Evolutionary conservation across 495 filamentous ascomycete genomes (phyloP), one percentile per base, ranked within the genome.

Genomic region (Penicillium arizonense): DNA sequence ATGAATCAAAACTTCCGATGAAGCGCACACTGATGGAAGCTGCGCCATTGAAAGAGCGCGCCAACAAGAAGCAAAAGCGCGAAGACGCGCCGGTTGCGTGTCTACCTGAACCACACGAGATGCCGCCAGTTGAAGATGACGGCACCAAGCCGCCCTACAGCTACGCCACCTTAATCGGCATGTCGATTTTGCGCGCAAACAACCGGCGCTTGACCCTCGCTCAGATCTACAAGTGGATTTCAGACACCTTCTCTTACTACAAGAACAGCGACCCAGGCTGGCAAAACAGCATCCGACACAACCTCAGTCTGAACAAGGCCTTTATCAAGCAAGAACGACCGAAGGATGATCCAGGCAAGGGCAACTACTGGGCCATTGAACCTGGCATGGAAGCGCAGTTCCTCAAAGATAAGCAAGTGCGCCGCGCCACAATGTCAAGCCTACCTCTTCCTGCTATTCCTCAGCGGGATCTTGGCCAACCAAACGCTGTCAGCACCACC

Each of bases 151-250:
- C 94, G 3, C 80, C 79, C 5, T 90, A 90, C 60, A 97, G 93
- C 69, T 98, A 98, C 67, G 94, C 94, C 10, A 86, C 83, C n/a
- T 77, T 98, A 35, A 97, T 98, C 59, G 94, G 90, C 56, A 97
- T 97, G 91, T 89, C 94, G 20, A 97, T 98, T 59, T 74, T 97
- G 16, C 85, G 94, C 36, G 88, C 94, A 5, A 85, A 89, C 26
- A 85, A 88, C 37, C 85, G 90, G 20, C 85, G 88, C 35, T 75
- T 98, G 44, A 97, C 94, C 2, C 78, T 98, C 1, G 85, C 91
- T n/a, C 92, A 97, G 65, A 98, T 98, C 55, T 98, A 98, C 81
- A 96, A 94, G 63, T 98, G 94, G 94, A 97, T 98, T 52, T 91
- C 90, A 1, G 90, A 97, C 64, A 94, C 87, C 4, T 98, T 90